phyloP scores from a whole-genome alignment of 495 filamentous ascomycete genomes.

The Tetracladium setigerum region DNA sequence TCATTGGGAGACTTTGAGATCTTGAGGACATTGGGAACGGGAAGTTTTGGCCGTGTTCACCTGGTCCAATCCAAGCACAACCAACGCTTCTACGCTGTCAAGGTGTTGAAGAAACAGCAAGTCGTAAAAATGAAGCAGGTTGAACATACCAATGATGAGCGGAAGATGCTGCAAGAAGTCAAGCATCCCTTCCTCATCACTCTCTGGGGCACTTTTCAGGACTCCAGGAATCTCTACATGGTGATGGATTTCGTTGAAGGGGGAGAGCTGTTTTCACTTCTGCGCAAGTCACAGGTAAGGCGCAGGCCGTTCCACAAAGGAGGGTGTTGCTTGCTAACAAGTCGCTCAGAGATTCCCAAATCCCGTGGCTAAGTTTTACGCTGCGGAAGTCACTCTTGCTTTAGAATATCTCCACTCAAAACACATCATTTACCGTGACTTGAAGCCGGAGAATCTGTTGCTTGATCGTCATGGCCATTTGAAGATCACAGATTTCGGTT shows the following conservation, averaged over 20 bases:
- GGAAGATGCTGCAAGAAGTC: slow-evolving; percentile 87
- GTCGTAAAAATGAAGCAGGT: slow-evolving; percentile 99
- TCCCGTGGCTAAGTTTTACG: slow-evolving; percentile 98
- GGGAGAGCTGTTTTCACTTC: slow-evolving; percentile 89
- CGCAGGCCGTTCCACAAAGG: neutral
- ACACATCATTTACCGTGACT: slow-evolving; percentile 94
- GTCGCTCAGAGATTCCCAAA: slow-evolving; percentile 86
- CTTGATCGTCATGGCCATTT: slow-evolving; percentile 94
- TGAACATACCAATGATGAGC: slow-evolving; percentile 97
- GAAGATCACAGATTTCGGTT: slow-evolving; percentile 98
- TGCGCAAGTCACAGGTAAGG: slow-evolving; percentile 93
- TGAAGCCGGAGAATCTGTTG: slow-evolving; percentile 94
- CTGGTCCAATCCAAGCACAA: slow-evolving; percentile 96
- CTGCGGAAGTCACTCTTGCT: slow-evolving; percentile 91
- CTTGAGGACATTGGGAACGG: slow-evolving; percentile 86
- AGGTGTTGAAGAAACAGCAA: slow-evolving; percentile 96
- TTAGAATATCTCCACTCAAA: slow-evolving; percentile 92
- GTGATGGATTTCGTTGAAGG: slow-evolving; percentile 99
- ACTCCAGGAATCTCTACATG: slow-evolving; percentile 94
- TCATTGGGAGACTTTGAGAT: slow-evolving; percentile 81
- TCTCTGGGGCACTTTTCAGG: slow-evolving; percentile 96
- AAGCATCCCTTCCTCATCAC: slow-evolving; percentile 97
- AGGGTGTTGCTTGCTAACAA: slow-evolving; percentile 1
- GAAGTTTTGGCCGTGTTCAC: slow-evolving; percentile 94
- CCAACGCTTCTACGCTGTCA: slow-evolving; percentile 93